A percentile compares a stretch with the other conserved stretches of the same genome.
Evolutionary conservation across 306 rosid species (phyloP).

Genomic region (Prunus salicina): DNA sequence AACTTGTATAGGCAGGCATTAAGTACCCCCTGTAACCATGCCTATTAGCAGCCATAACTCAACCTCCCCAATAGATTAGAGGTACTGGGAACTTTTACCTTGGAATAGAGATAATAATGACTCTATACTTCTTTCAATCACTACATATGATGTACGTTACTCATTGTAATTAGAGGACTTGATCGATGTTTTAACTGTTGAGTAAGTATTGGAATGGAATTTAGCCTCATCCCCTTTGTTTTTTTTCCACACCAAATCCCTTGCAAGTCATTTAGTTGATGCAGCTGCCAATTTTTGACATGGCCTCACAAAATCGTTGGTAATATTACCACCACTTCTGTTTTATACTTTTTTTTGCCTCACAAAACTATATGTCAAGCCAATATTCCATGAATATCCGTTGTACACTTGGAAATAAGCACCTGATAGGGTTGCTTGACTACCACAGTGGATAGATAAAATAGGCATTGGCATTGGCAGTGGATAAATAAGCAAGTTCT

Average conservation of each 20-base stretch:
- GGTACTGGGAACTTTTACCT: background rate
- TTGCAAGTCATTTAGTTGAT: too few species aligned
- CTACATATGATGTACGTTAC: background rate
- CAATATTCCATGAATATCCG: background rate
- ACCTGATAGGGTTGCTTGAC: slow-evolving; percentile 3
- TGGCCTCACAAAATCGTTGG: background rate
- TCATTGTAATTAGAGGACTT: background rate
- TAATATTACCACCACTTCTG: background rate
- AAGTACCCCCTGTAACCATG: background rate
- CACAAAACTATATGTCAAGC: background rate
- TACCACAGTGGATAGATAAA: background rate
- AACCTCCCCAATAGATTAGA: background rate
- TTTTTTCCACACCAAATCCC: background rate
- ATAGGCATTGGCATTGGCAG: background rate
- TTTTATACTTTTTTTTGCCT: background rate
- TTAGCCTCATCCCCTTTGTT: background rate
- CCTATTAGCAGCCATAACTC: background rate
- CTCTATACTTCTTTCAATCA: background rate
- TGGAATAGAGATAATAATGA: background rate
- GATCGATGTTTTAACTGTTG: too few species aligned
- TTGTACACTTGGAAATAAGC: background rate
- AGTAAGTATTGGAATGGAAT: background rate
- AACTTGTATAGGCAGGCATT: background rate
- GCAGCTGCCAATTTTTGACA: background rate
- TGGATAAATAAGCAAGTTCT: background rate